Evolutionary conservation across 306 rosid species (phyloP).

Genomic region (Prunus mongolica): DNA sequence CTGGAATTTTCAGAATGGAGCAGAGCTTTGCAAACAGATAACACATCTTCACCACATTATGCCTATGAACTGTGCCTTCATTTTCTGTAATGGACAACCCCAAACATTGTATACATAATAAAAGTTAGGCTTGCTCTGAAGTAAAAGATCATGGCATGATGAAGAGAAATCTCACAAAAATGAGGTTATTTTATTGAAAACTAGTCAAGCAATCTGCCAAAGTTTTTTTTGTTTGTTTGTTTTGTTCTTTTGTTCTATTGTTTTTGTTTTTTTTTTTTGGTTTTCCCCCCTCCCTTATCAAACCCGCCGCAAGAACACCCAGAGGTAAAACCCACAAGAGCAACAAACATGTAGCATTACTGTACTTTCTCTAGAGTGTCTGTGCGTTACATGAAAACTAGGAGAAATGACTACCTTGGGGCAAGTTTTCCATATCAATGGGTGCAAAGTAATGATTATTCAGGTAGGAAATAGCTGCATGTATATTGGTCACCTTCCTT

Average conservation of each 20-base stretch:
- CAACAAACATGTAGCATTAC: conserved; percentile 7
- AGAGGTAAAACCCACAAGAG: background rate
- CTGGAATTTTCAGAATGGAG: conserved; percentile 54
- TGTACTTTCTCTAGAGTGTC: background rate
- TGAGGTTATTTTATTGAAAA: background rate
- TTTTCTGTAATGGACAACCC: conserved; percentile 40
- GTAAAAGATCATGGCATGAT: background rate
- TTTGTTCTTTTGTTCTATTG: background rate
- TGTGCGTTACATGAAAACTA: conserved; percentile 3
- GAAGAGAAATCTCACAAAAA: background rate
- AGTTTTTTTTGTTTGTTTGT: background rate
- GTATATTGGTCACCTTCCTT: conserved; percentile 47
- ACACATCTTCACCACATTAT: conserved; percentile 51
- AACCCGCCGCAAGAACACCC: background rate
- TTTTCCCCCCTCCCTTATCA: no score
- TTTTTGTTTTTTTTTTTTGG: no score
- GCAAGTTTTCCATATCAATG: conserved; percentile 50
- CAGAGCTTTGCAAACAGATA: conserved; percentile 69
- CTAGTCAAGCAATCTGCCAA: background rate
- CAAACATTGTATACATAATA: conserved; percentile 6
- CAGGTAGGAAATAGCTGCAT: conserved; percentile 65
- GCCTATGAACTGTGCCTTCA: conserved; percentile 56
- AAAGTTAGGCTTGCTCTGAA: conserved; percentile 5
- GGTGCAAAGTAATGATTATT: conserved; percentile 63
- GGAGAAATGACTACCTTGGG: conserved; percentile 44